These are phyloP conservation scores for Xenosphaeropsis pyriputrescens DNA, from an alignment of 2,329 filamentous ascomycete genomes.

Conservation along the genomic window DNA sequence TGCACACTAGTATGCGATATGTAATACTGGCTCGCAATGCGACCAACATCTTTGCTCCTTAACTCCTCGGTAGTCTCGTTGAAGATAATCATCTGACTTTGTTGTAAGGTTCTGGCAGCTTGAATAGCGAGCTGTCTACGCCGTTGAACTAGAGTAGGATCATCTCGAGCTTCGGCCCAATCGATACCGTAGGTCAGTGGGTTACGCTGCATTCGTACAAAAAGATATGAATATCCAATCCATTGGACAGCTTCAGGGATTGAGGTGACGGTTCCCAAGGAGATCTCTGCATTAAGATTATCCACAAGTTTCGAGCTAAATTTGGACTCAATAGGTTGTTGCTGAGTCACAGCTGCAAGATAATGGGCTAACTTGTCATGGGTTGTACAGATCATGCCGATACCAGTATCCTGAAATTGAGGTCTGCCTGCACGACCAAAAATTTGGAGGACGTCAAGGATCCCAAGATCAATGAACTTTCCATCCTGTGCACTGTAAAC, in stretches of 20 bases:
- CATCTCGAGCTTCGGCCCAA: slow-evolving; percentile 78
- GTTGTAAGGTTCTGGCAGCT: slow-evolving; percentile 72
- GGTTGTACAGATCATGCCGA: slow-evolving; percentile 95
- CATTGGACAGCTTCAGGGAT: slow-evolving; percentile 88
- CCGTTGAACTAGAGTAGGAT: slow-evolving; percentile 75
- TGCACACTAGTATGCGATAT: slow-evolving; percentile 87
- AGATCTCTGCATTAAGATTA: slow-evolving; percentile 91
- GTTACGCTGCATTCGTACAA: slow-evolving; percentile 89
- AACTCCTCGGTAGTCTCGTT: slow-evolving; percentile 90
- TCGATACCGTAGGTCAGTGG: slow-evolving; percentile 90
- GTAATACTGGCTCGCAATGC: slow-evolving; percentile 95
- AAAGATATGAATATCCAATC: slow-evolving; percentile 96
- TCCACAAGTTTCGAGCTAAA: slow-evolving; percentile 91
- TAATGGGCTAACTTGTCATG: slow-evolving; percentile 91
- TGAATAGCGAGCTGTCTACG: slow-evolving; percentile 77
- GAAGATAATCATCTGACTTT: slow-evolving; percentile 98
- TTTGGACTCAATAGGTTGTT: slow-evolving; percentile 93
- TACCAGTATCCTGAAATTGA: slow-evolving; percentile 94
- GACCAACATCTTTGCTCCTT: slow-evolving; percentile 83
- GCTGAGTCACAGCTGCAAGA: slow-evolving; percentile 81
- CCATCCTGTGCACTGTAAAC: slow-evolving; percentile 93
- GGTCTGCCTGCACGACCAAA: slow-evolving; percentile 96
- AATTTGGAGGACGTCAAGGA: slow-evolving; percentile 92
- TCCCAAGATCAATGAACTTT: slow-evolving; percentile 91
- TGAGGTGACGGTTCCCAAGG: slow-evolving; percentile 87